phyloP scores from a whole-genome alignment of 2,329 filamentous ascomycete genomes.

The Aspergillus sergii region DNA sequence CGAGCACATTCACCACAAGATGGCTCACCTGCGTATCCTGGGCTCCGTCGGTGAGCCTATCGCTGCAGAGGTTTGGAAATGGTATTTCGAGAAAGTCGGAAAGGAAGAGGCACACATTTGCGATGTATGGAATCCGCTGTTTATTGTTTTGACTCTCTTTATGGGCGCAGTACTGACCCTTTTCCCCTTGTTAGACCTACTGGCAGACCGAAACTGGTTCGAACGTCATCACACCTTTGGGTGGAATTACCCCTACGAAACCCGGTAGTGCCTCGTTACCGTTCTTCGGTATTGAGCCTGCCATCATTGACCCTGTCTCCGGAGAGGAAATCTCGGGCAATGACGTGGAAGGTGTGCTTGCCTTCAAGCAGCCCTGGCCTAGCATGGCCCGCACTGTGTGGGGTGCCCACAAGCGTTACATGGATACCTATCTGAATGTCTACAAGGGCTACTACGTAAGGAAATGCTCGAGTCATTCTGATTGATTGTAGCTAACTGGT shows the following conservation, averaged over 20 bases:
- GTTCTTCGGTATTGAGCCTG: constrained; percentile 97
- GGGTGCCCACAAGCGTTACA: constrained; percentile 96
- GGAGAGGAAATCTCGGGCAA: constrained; percentile 93
- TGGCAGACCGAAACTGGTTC: constrained; percentile 99
- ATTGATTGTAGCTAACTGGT: constrained; percentile 9
- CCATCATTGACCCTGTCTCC: constrained; percentile 94
- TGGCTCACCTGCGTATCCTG: constrained; percentile 86
- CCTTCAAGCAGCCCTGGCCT: constrained; percentile 97
- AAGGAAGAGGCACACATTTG: constrained; percentile 92
- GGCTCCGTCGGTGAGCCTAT: constrained; percentile 98
- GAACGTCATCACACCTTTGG: constrained; percentile 91
- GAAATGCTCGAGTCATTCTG: constrained; percentile 20
- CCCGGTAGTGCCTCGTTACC: constrained; percentile 93
- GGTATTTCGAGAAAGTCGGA: constrained; percentile 95
- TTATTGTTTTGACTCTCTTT: not conserved
- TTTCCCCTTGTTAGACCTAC: constrained; percentile 70
- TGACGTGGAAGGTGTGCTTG: constrained; percentile 94
- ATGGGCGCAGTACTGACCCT: constrained; percentile 9
- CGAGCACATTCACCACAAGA: constrained; percentile 84
- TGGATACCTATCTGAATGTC: constrained; percentile 97
- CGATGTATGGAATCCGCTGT: constrained; percentile 69
- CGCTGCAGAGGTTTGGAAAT: constrained; percentile 98
- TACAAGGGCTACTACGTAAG: constrained; percentile 97
- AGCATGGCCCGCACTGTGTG: constrained; percentile 98
- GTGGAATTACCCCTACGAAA: constrained; percentile 93